Percentiles rank a stretch among this genome's conserved stretches.
Conservation (phyloP, 129 eudicot genomes). For the sunflower (Helianthus annuus) region HanXRQr2.0-SUNRISE NC_035445.2:82274445-82274944, state of each 20-base stretch:
- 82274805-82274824: not conserved
- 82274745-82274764: too few species aligned
- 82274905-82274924: too few species aligned
- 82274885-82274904: too few species aligned
- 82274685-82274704: not conserved
- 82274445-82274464: conserved; percentile 77
- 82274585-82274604: conserved; percentile 11
- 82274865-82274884: too few species aligned
- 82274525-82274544: conserved; percentile 34
- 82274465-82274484: conserved; percentile 88
- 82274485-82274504: conserved; percentile 26
- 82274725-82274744: not conserved
- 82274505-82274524: conserved; percentile 22
- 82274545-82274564: not conserved
- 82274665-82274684: not conserved
- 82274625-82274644: not conserved
- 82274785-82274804: too few species aligned
- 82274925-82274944: too few species aligned
- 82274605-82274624: not conserved
- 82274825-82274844: too few species aligned
- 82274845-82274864: too few species aligned
- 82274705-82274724: not conserved
- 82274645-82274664: not conserved
- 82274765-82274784: too few species aligned
- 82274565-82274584: not conserved